Evolutionary conservation across 768 basidiomycete genomes (phyloP).

Genomic region (Lepiota venenata): DNA sequence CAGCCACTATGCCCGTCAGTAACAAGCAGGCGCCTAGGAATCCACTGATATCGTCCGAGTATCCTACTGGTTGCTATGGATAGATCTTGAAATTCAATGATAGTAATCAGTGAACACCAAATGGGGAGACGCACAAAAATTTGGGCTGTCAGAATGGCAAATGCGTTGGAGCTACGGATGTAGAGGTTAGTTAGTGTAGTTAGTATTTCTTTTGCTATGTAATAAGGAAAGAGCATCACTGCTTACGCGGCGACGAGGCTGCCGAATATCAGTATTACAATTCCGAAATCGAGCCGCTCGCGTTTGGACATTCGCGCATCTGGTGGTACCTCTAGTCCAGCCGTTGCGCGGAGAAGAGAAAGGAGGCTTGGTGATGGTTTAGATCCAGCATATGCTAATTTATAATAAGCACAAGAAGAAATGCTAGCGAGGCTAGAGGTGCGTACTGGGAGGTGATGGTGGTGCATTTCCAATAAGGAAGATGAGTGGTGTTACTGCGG

Average conservation of each 20-base stretch:
- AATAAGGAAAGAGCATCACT: not conserved
- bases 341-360: slow-evolving; percentile 52
- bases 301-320: slow-evolving; percentile 57
- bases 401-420: slow-evolving; percentile 12
- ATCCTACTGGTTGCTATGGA: slow-evolving; percentile 66
- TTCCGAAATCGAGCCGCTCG: slow-evolving; percentile 69
- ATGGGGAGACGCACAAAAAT: slow-evolving; percentile 49
- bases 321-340: slow-evolving; percentile 36
- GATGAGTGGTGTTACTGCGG: slow-evolving; percentile 53
- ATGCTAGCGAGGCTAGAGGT: not conserved
- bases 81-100: not conserved
- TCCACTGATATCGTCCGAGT: slow-evolving; percentile 62
- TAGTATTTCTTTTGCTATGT: too few species aligned
- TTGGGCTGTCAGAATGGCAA: slow-evolving; percentile 64
- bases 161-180: slow-evolving; percentile 49
- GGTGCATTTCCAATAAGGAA: slow-evolving; percentile 60
- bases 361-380: slow-evolving; percentile 48
- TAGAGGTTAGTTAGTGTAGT: not conserved
- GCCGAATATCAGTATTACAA: slow-evolving; percentile 60
- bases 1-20: slow-evolving; percentile 66
- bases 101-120: not conserved
- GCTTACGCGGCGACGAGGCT: slow-evolving; percentile 61
- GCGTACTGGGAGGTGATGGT: slow-evolving; percentile 75
- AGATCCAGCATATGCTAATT: slow-evolving; percentile 64
- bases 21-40: slow-evolving; percentile 67